These are phyloP conservation scores for Akanthomyces lecanii DNA, from an alignment of 2,329 filamentous ascomycete genomes.

Conservation along the genomic window DNA sequence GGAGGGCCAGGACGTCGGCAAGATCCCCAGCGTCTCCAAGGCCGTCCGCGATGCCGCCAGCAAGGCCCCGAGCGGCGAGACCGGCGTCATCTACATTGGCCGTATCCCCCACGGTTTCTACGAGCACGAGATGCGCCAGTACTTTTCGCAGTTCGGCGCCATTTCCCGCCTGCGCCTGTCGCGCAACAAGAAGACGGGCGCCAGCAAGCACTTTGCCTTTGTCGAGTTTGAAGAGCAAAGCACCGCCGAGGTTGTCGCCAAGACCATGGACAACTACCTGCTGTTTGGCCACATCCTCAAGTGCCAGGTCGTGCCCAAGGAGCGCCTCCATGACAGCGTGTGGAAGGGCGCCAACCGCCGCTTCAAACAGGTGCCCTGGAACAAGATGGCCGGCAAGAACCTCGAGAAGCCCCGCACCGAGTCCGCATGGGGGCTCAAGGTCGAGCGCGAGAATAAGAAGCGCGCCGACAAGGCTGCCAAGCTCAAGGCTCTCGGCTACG, in stretches of 20 bases:
- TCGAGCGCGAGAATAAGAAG: slow-evolving; percentile 67
- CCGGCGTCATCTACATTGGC: slow-evolving; percentile 84
- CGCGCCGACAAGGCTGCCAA: slow-evolving; percentile 66
- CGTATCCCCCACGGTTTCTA: slow-evolving; percentile 93
- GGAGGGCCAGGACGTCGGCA: slow-evolving; percentile 47
- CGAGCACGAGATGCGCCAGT: slow-evolving; percentile 89
- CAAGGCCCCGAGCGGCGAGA: slow-evolving; percentile 42
- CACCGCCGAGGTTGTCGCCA: slow-evolving; percentile 82
- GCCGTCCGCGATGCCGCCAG: slow-evolving; percentile 40
- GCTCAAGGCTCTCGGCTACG: slow-evolving; percentile 77
- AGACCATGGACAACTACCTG: slow-evolving; percentile 97
- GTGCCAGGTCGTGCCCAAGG: slow-evolving; percentile 71
- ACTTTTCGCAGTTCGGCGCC: slow-evolving; percentile 88
- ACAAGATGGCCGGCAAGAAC: slow-evolving; percentile 74
- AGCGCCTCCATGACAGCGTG: slow-evolving; percentile 72
- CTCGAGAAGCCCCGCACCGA: slow-evolving; percentile 70
- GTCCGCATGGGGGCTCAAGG: slow-evolving; percentile 72
- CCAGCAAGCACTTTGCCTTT: slow-evolving; percentile 91
- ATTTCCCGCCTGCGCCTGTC: slow-evolving; percentile 77
- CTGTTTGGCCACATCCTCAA: slow-evolving; percentile 92
- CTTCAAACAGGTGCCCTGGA: slow-evolving; percentile 85
- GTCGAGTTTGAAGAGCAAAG: slow-evolving; percentile 79
- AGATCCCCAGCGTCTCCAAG: slow-evolving; percentile 46
- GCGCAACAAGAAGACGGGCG: slow-evolving; percentile 86
- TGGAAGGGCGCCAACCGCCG: slow-evolving; percentile 89